Evolutionary conservation across 2,329 filamentous ascomycete species (phyloP).

Genomic region (Myriangium duriaei): DNA sequence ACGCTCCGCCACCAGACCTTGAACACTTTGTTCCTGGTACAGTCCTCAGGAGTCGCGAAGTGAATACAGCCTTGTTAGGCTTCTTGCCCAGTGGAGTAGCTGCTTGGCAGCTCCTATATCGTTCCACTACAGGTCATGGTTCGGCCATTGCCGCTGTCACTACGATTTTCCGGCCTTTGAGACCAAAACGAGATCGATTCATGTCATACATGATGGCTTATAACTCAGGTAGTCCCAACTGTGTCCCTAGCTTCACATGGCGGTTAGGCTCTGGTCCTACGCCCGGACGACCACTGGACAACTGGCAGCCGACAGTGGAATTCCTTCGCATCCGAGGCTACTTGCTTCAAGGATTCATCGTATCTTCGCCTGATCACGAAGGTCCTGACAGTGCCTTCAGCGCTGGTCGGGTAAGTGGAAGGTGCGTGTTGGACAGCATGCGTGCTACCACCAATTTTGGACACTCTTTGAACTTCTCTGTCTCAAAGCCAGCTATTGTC

Average conservation of each 20-base stretch:
- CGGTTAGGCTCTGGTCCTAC: not conserved
- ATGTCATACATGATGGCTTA: not conserved
- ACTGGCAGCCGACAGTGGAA: conserved; percentile 10
- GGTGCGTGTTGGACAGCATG: conserved; percentile 30
- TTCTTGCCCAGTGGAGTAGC: not conserved
- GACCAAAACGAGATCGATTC: not conserved
- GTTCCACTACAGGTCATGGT: not conserved
- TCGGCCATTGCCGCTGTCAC: not conserved
- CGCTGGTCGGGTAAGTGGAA: conserved; percentile 28
- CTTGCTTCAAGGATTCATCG: conserved; percentile 17
- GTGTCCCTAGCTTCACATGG: not conserved
- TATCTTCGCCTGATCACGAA: conserved; percentile 32
- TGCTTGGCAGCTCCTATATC: not conserved
- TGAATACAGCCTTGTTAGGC: not conserved
- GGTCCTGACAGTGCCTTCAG: conserved; percentile 19
- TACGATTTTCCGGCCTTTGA: not conserved
- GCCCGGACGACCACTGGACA: not conserved
- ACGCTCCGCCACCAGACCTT: not conserved
- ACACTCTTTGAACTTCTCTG: conserved; percentile 17
- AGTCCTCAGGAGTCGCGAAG: not conserved
- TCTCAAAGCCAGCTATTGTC: conserved; percentile 21
- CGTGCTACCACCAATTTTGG: conserved; percentile 11
- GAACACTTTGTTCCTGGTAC: not conserved
- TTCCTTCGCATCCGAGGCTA: conserved; percentile 15
- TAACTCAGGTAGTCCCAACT: not conserved